Evolutionary conservation across 1,284 basidiomycete species (phyloP).

Genomic region (Apiotrichum sp.): DNA sequence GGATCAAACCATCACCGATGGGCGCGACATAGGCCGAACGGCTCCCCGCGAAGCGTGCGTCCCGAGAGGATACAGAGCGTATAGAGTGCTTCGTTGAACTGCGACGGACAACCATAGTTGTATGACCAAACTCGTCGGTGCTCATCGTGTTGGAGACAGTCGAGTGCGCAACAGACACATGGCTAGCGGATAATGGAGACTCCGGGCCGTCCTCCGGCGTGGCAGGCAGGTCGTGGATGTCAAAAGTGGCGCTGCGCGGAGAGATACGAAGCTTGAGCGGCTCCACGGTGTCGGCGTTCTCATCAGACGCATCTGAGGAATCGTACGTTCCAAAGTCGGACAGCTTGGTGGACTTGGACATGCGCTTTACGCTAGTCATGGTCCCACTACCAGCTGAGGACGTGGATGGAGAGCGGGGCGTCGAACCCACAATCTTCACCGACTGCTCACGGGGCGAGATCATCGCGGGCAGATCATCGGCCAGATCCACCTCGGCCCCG

Average conservation of each 20-base stretch:
- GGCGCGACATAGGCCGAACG: constrained; percentile 3
- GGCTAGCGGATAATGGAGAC: not conserved
- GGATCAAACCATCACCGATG: constrained; percentile 3
- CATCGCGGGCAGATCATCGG: not conserved
- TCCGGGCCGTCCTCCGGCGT: not conserved
- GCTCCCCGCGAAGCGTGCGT: constrained; percentile 2
- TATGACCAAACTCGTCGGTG: too few species aligned
- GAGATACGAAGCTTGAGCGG: constrained; percentile 1
- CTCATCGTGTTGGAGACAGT: too few species aligned
- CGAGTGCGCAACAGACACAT: too few species aligned
- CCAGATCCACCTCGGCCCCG: not conserved
- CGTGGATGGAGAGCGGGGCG: not conserved
- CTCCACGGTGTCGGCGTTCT: not conserved
- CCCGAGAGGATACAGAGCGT: not conserved
- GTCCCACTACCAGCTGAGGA: not conserved
- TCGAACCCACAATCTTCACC: not conserved
- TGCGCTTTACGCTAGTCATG: not conserved
- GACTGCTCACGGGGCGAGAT: not conserved
- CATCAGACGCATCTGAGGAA: not conserved
- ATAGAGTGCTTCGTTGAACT: not conserved
- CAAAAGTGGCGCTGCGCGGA: not conserved
- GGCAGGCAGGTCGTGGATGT: not conserved
- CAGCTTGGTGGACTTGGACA: not conserved
- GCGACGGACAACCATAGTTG: not conserved
- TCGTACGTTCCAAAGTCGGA: constrained; percentile 1